Evolutionary conservation across 495 filamentous ascomycete species (phyloP).

Genomic region (Penicillium soppii): DNA sequence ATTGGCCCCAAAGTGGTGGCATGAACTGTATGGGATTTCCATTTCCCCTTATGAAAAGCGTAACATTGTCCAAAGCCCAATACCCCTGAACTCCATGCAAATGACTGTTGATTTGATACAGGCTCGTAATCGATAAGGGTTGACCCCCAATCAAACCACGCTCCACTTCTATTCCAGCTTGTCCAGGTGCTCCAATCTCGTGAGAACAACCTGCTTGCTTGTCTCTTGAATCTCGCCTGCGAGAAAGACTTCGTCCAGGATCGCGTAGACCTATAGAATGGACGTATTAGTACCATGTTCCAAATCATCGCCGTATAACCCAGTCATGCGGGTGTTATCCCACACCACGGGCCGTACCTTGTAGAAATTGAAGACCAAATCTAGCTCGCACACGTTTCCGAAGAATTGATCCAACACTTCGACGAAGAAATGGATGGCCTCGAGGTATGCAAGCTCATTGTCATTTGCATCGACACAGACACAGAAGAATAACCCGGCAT

Average conservation of each 20-base stretch:
- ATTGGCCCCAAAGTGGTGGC: conserved; percentile 22
- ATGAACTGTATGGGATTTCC: conserved; percentile 9
- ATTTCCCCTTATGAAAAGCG: conserved; percentile 2
- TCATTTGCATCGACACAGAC: conserved; percentile 98
- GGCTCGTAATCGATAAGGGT: conserved; percentile 12
- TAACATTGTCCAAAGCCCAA: conserved; percentile 8
- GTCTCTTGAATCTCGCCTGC: conserved; percentile 98
- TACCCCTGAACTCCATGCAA: conserved; percentile 25
- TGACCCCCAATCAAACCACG: not conserved
- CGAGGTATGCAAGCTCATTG: conserved; percentile 95
- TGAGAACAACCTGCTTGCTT: conserved; percentile 95
- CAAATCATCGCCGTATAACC: not conserved
- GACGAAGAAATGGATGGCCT: conserved; percentile 99
- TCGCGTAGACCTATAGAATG: conserved; percentile 80
- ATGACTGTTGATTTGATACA: conserved; percentile 9
- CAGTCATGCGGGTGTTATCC: no score
- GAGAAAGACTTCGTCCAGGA: conserved; percentile 95
- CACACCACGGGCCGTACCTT: no score
- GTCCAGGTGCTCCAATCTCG: conserved; percentile 90
- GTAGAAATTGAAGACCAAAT: conserved; percentile 98
- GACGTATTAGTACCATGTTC: conserved; percentile 9
- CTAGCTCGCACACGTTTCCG: conserved; percentile 97
- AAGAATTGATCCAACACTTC: conserved; percentile 98
- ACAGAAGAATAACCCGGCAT: conserved; percentile 97
- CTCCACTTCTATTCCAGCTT: conserved; percentile 70